These are phyloP conservation scores for Suhomyces taliae DNA, from an alignment of 1,139 yeast species.

Conservation along the genomic window DNA sequence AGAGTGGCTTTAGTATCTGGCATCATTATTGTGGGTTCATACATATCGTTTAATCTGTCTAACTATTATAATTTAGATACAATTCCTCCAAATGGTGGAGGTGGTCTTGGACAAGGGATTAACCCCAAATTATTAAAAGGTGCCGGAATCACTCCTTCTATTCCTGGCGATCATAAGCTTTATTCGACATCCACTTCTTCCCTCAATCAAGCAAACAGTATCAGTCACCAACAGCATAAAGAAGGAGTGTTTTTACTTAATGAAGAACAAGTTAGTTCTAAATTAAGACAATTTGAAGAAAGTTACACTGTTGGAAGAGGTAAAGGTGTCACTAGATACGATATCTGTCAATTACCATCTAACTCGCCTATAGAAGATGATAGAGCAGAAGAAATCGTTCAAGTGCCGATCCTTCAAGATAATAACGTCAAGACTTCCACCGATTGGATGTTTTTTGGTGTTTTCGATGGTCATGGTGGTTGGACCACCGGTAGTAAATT, in stretches of 20 bases:
- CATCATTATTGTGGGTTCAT: slow-evolving; percentile 46
- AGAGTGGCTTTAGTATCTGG: slow-evolving; percentile 48
- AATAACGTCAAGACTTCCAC: slow-evolving; percentile 56
- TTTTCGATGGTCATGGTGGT: slow-evolving; percentile 97
- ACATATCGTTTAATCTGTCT: slow-evolving; percentile 42
- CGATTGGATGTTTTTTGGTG: slow-evolving; percentile 95
- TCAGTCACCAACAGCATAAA: slow-evolving; percentile 46
- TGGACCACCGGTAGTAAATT: slow-evolving; percentile 88
- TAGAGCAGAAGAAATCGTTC: slow-evolving; percentile 81
- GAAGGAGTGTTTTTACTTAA: slow-evolving; percentile 50
- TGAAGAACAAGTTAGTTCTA: slow-evolving; percentile 72
- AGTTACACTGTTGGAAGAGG: slow-evolving; percentile 79
- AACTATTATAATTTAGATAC: slow-evolving; percentile 47
- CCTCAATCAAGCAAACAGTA: slow-evolving; percentile 39
- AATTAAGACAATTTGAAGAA: slow-evolving; percentile 75
- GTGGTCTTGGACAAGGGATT: slow-evolving; percentile 7
- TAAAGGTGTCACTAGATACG: slow-evolving; percentile 90
- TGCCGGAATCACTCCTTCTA: slow-evolving; percentile 9
- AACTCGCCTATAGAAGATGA: slow-evolving; percentile 96
- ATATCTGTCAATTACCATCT: slow-evolving; percentile 84
- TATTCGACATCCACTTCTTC: slow-evolving; percentile 49
- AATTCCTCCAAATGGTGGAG: slow-evolving; percentile 24
- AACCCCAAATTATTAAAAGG: slow-evolving; percentile 12
- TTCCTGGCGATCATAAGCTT: slow-evolving; percentile 28
- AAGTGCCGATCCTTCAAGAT: slow-evolving; percentile 66